These are phyloP conservation scores for Agaricus blazei DNA, from an alignment of 768 basidiomycete genomes.

Conservation along the genomic window DNA sequence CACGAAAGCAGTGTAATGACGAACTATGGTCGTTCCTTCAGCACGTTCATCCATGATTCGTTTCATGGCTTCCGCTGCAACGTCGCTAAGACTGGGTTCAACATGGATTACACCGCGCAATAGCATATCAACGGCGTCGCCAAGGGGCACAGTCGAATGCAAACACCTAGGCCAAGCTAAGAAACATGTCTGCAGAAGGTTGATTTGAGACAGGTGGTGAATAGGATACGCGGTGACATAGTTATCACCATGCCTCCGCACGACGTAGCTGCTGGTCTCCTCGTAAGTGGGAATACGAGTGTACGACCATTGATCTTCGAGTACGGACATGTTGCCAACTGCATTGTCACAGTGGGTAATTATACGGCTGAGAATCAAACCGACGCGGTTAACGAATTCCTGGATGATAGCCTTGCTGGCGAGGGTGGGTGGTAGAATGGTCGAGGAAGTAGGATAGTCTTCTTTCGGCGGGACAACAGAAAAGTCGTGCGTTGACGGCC, in stretches of 20 bases:
- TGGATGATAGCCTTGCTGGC: constrained; percentile 62
- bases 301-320: constrained; percentile 80
- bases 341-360: constrained; percentile 54
- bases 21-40: constrained; percentile 53
- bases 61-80: constrained; percentile 61
- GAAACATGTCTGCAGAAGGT: constrained; percentile 70
- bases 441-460: constrained; percentile 71
- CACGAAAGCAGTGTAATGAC: constrained; percentile 63
- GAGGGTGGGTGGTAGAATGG: constrained; percentile 49
- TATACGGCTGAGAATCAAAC: constrained; percentile 50
- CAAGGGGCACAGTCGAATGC: constrained; percentile 46
- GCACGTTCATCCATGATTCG: constrained; percentile 63
- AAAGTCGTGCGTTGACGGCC: constrained; percentile 79
- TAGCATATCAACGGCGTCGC: constrained; percentile 72
- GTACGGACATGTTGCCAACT: constrained; percentile 73
- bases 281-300: constrained; percentile 58
- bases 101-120: constrained; percentile 81
- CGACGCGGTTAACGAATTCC: constrained; percentile 66
- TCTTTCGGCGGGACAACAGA: constrained; percentile 42
- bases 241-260: constrained; percentile 64
- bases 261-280: constrained; percentile 61
- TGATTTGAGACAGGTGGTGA: constrained; percentile 55
- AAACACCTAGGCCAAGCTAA: constrained; percentile 83
- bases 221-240: constrained; percentile 62
- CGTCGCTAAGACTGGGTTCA: constrained; percentile 69